These are phyloP conservation scores for Globisporangium takayamanum DNA, from an alignment of 352 stramenopile species.

Conservation along the genomic window DNA sequence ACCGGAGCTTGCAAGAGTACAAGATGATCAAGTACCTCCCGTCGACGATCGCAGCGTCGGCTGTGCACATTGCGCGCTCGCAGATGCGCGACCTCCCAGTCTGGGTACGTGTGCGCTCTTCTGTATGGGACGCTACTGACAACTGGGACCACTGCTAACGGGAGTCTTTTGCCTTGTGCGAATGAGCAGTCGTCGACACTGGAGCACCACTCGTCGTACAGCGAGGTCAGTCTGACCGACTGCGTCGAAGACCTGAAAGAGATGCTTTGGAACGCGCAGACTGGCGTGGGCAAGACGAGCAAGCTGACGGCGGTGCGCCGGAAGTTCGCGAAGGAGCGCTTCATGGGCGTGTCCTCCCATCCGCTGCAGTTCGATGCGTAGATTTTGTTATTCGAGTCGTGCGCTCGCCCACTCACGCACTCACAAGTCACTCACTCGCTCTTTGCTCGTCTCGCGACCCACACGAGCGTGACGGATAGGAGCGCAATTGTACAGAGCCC, in stretches of 20 bases:
- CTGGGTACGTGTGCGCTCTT: conserved; percentile 46
- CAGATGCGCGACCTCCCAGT: conserved; percentile 69
- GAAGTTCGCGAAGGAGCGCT: conserved; percentile 85
- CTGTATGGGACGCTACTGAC: neutral
- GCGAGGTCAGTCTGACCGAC: conserved; percentile 39
- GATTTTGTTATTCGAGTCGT: conserved; percentile 16
- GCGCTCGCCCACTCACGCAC: neutral
- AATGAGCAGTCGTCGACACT: conserved; percentile 45
- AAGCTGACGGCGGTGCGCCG: conserved; percentile 76
- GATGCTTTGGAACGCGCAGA: conserved; percentile 70
- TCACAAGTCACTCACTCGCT: neutral
- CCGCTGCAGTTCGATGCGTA: conserved; percentile 44
- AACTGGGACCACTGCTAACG: neutral
- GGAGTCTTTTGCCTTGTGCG: neutral
- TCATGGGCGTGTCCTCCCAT: conserved; percentile 63
- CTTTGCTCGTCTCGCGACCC: neutral
- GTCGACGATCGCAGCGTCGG: conserved; percentile 94
- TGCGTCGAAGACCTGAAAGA: conserved; percentile 78
- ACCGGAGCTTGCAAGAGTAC: conserved; percentile 98
- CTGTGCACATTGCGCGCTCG: conserved; percentile 94
- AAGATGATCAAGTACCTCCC: conserved; percentile 96
- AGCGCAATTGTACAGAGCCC: too few relatives aligned
- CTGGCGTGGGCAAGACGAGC: conserved; percentile 59
- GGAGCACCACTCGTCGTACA: conserved; percentile 77
- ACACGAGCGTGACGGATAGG: too few relatives aligned